Evolutionary conservation across 257 asterid genomes (phyloP), one percentile per base, ranked within the genome.

Genomic region (Eucommia ulmoides): DNA sequence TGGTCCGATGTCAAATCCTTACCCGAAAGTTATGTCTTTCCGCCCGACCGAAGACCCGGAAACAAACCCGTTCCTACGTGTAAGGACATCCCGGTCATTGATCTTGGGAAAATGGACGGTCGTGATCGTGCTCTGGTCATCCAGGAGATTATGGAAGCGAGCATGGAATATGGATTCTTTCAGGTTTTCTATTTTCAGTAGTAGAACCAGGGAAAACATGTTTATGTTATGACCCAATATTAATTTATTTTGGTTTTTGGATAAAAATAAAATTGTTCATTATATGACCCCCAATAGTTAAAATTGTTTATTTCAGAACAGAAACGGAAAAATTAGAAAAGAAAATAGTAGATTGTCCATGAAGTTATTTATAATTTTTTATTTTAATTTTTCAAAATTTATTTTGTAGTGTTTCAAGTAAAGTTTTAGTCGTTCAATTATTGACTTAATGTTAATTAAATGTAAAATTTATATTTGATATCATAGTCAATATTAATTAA

Each of bases 91-190:
- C 88, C 93, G 0, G 16, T 64, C 19, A 44, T 82, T 51, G 74
- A 82, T 41, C 83, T 82, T 16, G 41, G 41, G 23, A 53, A 45
- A 1, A 50, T 47, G 8, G 19, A 52, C 26, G 56, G 61, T 11
- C 47, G 22, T 19, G 45, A 50, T 22, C 66, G 74, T 33, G 41
- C 59, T 3, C 54, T 53, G 0, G 41, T 56, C 2, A 49, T 69
- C 46, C 71, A 66, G 33, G 68, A 58, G 29, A 74, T 82, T 53
- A 8, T 67, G 3, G 14, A 67, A 19, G 88, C 88, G 23, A 38
- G 70, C 70, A 70, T 65, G 53, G 66, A 72, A 23, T 71, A 64
- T n/a, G 93, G 93, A 8, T 62, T 79, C 60, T 82, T 79, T 21
- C 88, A 74, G 82, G 92, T 74, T 44, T 21, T 4, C 3, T 35